These are phyloP conservation scores for Lupinus albus DNA, from an alignment of 306 rosid species.

Conservation along the genomic window DNA sequence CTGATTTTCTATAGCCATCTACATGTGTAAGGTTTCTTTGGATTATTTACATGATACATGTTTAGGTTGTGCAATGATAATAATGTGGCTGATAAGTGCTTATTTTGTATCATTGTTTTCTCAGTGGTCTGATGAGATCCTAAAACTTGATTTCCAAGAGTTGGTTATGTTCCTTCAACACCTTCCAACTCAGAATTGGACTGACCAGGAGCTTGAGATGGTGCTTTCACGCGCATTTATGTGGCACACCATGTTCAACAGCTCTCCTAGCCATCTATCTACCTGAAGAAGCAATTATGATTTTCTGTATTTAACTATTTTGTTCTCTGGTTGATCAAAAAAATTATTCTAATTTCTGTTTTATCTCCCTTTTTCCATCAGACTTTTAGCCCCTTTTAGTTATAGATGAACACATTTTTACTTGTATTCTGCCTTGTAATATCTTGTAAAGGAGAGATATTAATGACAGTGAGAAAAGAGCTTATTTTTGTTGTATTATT, in stretches of 20 bases:
- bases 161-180: conserved; percentile 98
- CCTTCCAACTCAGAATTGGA: conserved; percentile 91
- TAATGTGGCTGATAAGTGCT: conserved; percentile 19
- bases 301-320: conserved; percentile 36
- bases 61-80: conserved; percentile 11
- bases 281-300: conserved; percentile 45
- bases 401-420: conserved; percentile 32
- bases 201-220: conserved; percentile 91
- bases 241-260: conserved; percentile 99
- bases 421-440: conserved; percentile 48
- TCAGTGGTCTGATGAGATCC: conserved; percentile 94
- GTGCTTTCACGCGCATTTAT: conserved; percentile 96
- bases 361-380: not conserved
- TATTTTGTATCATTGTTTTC: conserved; percentile 30
- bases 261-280: conserved; percentile 91
- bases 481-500: conserved; percentile 39
- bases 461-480: conserved; percentile 19
- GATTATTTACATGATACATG: conserved; percentile 12
- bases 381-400: conserved; percentile 6
- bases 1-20: not conserved
- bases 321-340: not conserved
- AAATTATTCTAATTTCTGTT: not conserved
- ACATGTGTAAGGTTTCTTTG: not conserved
- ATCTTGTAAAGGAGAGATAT: conserved; percentile 44
- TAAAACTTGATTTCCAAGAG: conserved; percentile 94